Percentiles rank a stretch among this genome's conserved stretches.
Evolutionary conservation across 495 filamentous ascomycete genomes (phyloP).

Genomic region (Neohortaea acidophila): DNA sequence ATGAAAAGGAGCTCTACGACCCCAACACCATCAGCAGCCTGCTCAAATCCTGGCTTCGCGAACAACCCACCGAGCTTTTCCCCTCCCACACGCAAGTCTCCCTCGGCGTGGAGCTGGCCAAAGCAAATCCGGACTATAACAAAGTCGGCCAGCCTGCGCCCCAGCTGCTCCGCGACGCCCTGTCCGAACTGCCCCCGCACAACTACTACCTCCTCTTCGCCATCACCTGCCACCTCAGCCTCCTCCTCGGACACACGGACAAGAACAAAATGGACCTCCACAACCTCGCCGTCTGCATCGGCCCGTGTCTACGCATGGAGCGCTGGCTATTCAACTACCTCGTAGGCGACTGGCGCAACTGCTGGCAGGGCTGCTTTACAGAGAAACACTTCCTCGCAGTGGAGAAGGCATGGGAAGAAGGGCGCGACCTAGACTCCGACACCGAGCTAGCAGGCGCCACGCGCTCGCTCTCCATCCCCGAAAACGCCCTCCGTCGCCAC

Average conservation of each 20-base stretch:
- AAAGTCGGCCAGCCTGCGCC: conserved; percentile 56
- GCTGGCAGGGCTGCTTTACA: conserved; percentile 91
- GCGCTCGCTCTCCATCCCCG: not conserved
- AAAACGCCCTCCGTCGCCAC: not conserved
- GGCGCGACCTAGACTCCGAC: conserved; percentile 5
- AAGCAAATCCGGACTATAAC: conserved; percentile 12
- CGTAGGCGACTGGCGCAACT: conserved; percentile 81
- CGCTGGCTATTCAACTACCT: conserved; percentile 80
- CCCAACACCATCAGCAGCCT: conserved; percentile 87
- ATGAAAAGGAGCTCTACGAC: conserved; percentile 70
- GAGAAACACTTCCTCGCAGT: conserved; percentile 62
- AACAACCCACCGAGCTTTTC: conserved; percentile 80
- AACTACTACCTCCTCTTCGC: conserved; percentile 94
- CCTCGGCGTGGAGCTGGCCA: conserved; percentile 54
- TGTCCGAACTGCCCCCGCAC: conserved; percentile 77
- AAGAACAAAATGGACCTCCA: conserved; percentile 91
- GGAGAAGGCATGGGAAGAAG: conserved; percentile 37
- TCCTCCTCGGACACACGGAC: conserved; percentile 68
- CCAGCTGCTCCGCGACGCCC: conserved; percentile 69
- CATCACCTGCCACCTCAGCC: conserved; percentile 81
- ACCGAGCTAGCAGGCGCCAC: too few relatives aligned
- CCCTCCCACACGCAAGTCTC: conserved; percentile 62
- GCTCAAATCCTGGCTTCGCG: conserved; percentile 86
- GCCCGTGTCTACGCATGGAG: conserved; percentile 86
- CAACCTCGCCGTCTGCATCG: conserved; percentile 87